Percentiles rank a stretch among this genome's conserved stretches.
phyloP scores from a whole-genome alignment of 805 yeast genomes.

The Cyberlindnera japonica region DNA sequence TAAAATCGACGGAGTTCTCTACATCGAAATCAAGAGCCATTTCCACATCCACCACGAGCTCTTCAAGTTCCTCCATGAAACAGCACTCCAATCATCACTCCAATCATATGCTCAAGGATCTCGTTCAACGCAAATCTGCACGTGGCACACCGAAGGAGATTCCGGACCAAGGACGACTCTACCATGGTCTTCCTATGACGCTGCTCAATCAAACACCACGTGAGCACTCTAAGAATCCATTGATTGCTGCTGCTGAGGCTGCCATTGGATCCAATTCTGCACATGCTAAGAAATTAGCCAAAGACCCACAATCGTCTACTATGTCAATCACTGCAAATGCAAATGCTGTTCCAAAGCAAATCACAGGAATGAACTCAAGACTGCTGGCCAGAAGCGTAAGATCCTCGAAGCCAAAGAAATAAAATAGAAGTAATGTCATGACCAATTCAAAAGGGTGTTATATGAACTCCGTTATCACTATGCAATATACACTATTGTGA shows the following conservation, averaged over 20 bases:
- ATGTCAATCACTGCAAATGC: not conserved
- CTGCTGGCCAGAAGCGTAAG: conserved; percentile 50
- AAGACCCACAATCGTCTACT: conserved; percentile 4
- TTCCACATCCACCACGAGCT: conserved; percentile 1
- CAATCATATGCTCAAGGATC: conserved; percentile 32
- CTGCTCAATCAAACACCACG: conserved; percentile 2
- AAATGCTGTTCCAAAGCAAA: conserved; percentile 25
- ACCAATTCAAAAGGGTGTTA: too few relatives aligned
- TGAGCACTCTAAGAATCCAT: conserved; percentile 9
- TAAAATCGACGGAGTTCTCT: conserved; percentile 7
- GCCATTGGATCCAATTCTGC: conserved; percentile 15
- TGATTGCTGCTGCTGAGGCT: conserved; percentile 28
- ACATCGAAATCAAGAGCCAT: not conserved
- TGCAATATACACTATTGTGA: too few relatives aligned
- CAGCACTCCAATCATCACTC: conserved; percentile 3
- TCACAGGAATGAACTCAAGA: conserved; percentile 59
- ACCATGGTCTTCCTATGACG: conserved; percentile 33
- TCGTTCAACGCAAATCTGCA: conserved; percentile 29
- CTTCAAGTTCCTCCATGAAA: not conserved
- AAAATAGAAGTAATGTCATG: too few relatives aligned
- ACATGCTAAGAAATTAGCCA: not conserved
- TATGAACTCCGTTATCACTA: too few relatives aligned
- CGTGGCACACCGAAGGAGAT: conserved; percentile 22
- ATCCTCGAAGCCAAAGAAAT: conserved; percentile 13
- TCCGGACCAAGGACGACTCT: conserved; percentile 29